Base-by-base conservation (phyloP, 371 early-diverging fungal genomes). In the Phascolomyces articulosus region DNA sequence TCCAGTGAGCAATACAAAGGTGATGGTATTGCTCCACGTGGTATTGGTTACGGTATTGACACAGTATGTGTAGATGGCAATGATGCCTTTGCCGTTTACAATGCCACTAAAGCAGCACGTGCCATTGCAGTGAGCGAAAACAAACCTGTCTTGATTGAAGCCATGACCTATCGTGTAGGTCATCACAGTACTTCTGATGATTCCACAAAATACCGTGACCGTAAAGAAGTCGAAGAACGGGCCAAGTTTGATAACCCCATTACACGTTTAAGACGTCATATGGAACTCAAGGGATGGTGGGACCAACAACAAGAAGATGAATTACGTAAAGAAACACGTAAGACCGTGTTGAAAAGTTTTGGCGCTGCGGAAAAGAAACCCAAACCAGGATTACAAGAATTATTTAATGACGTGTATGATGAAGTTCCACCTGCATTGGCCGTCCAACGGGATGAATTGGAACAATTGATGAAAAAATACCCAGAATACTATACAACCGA, bases 111-210 rank as follows among this genome's bases (percentile, higher is more conserved):
- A 67, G 91, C 87, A 44, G 98, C 98, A 1, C 82, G 97, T 63
- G 80, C 86, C 40, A 86, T 91, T 27, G 95, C 95, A 0, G 81
- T 95, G 24, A 86, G 85, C 24, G 83, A 95, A 63, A 81, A 88
- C 77, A 86, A 85, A 70, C 99, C 99, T 0, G 95, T 98, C 0
- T 77, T 98, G 55, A 93, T 98, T 58, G 99, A 98, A 75, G 96
- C 98, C 27, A 91, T 97, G 92, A 96, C 98, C 11, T 98, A 98
- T 75, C 95, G 96, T 64, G 88, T 98, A 55, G 92, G 96, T 3
- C 98, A 98, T 74, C 99, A 98, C 84, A 91, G 91, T 68, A 98
- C 99, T 1, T 97, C 97, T 0, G 99, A 98, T 75, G 98, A 98
- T 74, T 96, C 97, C 6, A 91, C 95, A 2, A 96, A 97, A 40